These are phyloP conservation scores for Nissolia schottii DNA, from an alignment of 306 rosid species.

Conservation along the genomic window DNA sequence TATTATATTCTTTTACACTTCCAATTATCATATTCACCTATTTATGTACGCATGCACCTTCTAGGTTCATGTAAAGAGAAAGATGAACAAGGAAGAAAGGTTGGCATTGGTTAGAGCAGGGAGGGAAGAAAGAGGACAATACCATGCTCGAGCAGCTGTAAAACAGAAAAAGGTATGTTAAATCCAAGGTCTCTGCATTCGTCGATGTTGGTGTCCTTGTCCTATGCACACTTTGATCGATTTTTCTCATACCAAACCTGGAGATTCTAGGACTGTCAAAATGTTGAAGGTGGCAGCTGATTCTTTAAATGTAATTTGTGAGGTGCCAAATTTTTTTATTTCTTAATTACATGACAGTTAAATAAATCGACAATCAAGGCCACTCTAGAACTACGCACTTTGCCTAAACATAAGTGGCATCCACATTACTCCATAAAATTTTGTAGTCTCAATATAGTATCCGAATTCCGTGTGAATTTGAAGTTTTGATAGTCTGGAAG, in stretches of 20 bases:
- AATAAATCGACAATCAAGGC: neutral
- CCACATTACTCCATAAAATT: neutral
- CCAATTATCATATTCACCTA: neutral
- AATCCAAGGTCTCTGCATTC: neutral
- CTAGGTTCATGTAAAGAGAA: slow-evolving; percentile 67
- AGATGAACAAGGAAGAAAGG: slow-evolving; percentile 71
- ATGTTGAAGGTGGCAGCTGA: neutral
- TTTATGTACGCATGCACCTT: neutral
- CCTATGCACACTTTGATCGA: neutral
- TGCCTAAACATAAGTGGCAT: neutral
- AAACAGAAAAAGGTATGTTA: slow-evolving; percentile 78
- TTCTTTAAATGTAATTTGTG: neutral
- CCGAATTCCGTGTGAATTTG: neutral
- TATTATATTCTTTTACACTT: neutral
- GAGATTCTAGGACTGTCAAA: slow-evolving; percentile 1
- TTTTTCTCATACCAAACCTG: neutral
- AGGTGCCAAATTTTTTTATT: neutral
- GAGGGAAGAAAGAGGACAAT: slow-evolving; percentile 83
- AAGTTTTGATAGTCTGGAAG: neutral
- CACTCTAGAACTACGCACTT: neutral
- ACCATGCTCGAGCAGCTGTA: slow-evolving; percentile 65
- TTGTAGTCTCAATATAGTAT: neutral
- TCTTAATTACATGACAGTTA: too few relatives aligned
- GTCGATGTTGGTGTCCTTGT: neutral
- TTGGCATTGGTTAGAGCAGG: slow-evolving; percentile 72